Percentiles rank a stretch among this genome's conserved stretches.
phyloP scores from a whole-genome alignment of 148 eudicot species.

The Hydrangea macrophylla region DNA sequence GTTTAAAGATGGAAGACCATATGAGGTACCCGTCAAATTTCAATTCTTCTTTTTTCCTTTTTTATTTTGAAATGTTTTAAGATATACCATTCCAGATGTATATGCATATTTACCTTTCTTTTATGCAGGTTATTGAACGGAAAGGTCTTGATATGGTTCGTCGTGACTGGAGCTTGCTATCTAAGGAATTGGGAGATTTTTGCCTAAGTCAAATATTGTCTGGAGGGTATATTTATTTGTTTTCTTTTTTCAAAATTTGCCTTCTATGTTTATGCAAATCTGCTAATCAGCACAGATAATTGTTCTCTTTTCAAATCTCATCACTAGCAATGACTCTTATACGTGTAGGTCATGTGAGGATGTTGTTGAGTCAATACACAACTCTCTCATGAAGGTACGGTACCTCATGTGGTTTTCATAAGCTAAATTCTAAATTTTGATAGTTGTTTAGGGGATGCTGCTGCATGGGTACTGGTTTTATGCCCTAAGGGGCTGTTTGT shows the following conservation, averaged over 20 bases:
- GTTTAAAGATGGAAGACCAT: conserved; percentile 59
- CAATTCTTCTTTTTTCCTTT: conserved; percentile 7
- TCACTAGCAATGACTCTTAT: conserved; percentile 9
- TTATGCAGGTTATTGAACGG: conserved; percentile 71
- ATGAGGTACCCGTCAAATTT: too few relatives aligned
- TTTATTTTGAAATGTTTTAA: conserved; percentile 8
- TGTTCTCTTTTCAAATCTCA: not conserved
- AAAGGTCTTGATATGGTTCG: conserved; percentile 99
- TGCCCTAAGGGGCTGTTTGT: too few relatives aligned
- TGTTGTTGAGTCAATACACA: conserved; percentile 93
- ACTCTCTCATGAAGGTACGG: conserved; percentile 71
- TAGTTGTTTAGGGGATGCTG: not conserved
- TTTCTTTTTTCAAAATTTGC: conserved; percentile 2
- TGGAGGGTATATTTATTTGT: conserved; percentile 56
- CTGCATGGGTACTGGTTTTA: not conserved
- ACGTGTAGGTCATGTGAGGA: conserved; percentile 88
- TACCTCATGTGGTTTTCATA: conserved; percentile 3
- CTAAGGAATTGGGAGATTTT: conserved; percentile 92
- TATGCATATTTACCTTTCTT: not conserved
- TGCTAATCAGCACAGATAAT: not conserved
- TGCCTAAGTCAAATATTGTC: conserved; percentile 91
- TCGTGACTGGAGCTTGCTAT: conserved; percentile 97
- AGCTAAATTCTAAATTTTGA: not conserved
- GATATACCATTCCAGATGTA: conserved; percentile 13
- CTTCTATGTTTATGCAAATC: not conserved